These are phyloP conservation scores for Aureobasidium sp. DNA, from an alignment of 2,329 filamentous ascomycete genomes.

Conservation along the genomic window DNA sequence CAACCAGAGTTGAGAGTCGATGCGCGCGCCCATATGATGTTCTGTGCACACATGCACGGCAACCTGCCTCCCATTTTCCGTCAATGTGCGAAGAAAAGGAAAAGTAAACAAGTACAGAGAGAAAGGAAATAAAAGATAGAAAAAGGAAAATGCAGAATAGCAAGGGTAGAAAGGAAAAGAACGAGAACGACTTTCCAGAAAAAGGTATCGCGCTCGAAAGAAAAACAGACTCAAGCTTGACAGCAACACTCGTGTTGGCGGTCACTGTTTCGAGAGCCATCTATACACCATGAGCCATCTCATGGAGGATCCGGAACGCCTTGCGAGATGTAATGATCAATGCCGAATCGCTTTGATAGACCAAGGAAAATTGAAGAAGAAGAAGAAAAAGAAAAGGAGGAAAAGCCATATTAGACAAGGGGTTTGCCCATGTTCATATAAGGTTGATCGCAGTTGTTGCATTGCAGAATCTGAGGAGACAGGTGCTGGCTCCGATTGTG, in stretches of 20 bases:
- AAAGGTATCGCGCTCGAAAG: not conserved
- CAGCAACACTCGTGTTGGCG: not conserved
- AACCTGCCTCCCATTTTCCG: not conserved
- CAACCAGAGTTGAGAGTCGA: conserved; percentile 8
- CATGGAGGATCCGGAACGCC: conserved; percentile 8
- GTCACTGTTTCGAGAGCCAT: not conserved
- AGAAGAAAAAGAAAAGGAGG: not conserved
- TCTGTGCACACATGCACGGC: not conserved
- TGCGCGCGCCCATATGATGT: not conserved
- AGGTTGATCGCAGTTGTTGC: not conserved
- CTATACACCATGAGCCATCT: conserved; percentile 7
- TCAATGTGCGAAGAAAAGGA: not conserved
- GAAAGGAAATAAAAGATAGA: not conserved
- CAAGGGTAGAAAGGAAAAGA: not conserved
- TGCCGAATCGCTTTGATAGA: conserved; percentile 9
- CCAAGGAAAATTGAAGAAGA: conserved; percentile 1
- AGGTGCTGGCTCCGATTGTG: not conserved
- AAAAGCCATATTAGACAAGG: not conserved
- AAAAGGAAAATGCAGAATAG: not conserved
- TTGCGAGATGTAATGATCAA: conserved; percentile 8
- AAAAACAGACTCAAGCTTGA: not conserved
- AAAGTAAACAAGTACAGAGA: not conserved
- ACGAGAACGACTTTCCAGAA: not conserved
- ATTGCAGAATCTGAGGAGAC: not conserved
- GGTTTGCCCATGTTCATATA: not conserved